Conservation (phyloP, 1,139 yeast species). For the Pichia kudriavzevii region DNA sequence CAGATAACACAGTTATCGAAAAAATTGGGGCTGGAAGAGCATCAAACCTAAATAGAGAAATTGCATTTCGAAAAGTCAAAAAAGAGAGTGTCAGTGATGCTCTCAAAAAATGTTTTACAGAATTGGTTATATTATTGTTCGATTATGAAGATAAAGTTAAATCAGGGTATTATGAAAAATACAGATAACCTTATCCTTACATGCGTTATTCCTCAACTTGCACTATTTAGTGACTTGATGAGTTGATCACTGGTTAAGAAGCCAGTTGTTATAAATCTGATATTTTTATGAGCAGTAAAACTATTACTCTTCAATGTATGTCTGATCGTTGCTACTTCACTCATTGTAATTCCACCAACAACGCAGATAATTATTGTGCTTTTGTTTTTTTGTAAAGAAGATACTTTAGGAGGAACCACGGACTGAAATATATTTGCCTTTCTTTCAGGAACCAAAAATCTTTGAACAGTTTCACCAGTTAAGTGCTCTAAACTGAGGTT, state of each 20-base stretch:
- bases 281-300: conserved; percentile 33
- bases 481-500: conserved; percentile 23
- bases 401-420: conserved; percentile 21
- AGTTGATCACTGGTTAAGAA: conserved; percentile 43
- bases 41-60: conserved; percentile 29
- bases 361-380: conserved; percentile 45
- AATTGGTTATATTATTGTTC: conserved; percentile 24
- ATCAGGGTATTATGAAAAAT: conserved; percentile 23
- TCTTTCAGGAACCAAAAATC: conserved; percentile 26
- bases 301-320: conserved; percentile 39
- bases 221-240: conserved; percentile 20
- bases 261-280: conserved; percentile 51
- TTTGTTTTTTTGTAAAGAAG: conserved; percentile 25
- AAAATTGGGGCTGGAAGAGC: conserved; percentile 38
- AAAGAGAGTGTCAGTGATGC: conserved; percentile 50
- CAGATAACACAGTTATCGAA: conserved; percentile 42
- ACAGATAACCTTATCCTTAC: conserved; percentile 2
- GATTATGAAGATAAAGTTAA: conserved; percentile 28
- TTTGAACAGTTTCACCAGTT: conserved; percentile 22
- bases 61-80: conserved; percentile 38
- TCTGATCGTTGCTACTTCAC: conserved; percentile 64
- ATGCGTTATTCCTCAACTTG: no score
- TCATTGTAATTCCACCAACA: conserved; percentile 75
- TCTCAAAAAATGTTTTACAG: conserved; percentile 31
- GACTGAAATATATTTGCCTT: conserved; percentile 25